Evolutionary conservation across 257 asterid genomes (phyloP), one percentile per base, ranked within the genome.

Genomic region (Solanum habrochaites): DNA sequence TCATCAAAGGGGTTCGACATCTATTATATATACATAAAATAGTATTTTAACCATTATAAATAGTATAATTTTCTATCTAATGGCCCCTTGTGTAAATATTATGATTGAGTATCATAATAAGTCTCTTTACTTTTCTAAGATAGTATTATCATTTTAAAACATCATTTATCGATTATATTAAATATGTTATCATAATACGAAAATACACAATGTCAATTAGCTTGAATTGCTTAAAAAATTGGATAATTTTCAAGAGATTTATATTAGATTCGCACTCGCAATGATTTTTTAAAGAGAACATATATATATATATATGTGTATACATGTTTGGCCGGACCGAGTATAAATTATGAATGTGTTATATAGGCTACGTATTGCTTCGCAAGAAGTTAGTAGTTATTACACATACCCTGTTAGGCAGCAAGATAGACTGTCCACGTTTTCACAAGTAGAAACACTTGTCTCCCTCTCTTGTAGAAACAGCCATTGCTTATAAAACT

Each of bases 111-210:
- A 35, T 35, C 0, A 5, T 4, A 35, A 5, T 5, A 35, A 35
- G 7, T 35, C 39, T 35, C 7, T 5, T 35, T 35, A 35, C 1
- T 7, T 35, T 6, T 35, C 5, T 35, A 35, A 5, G 1, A 1
- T 35, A 35, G 0, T 35, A 35, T 37, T 37, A 37, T 37, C 10
- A 0, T 52, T 52, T 52, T 16, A 15, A 56, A 56, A 56, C 2
- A 3, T 56, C 1, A 7, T 56, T 56, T 56, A 7, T 56, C 0
- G 0, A 18, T 56, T 56, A 18, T 0, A 56, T 52, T 56, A 0
- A 1, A 18, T 56, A 56, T 56, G 11, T 18, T 0, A 1, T 2
- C 0, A 0, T 56, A 18, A 56, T 56, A 56, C 0, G 1, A 58
- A 58, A 20, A 56, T 56, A 58, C 12, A n/a, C 66, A 5, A 60